Base-by-base conservation (phyloP, 179 eudicot species). In the Silene vulgaris region DNA sequence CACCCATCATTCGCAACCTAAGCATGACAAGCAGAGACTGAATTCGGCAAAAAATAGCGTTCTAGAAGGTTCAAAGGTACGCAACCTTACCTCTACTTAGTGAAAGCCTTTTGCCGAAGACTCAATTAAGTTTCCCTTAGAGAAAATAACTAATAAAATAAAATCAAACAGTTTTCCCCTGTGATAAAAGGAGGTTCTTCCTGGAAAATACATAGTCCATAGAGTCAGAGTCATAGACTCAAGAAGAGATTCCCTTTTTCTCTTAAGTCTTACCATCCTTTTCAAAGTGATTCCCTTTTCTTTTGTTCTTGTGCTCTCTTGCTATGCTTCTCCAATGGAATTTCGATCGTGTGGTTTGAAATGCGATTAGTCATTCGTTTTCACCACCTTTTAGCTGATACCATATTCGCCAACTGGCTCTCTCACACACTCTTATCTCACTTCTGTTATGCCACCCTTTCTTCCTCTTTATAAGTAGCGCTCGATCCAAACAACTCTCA, bases 341-440 rank as follows among this genome's bases (percentile, higher is more conserved):
- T 81, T 81, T 74, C 21, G 37, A 81, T 69, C 75, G 45, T 62
- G 80, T 81, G 83, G 75, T 61, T 77, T 29, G 40, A 68, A 52
- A 81, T 54, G 35, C 48, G 30, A 77, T 75, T 40, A 57, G 75
- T 65, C 83, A 68, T 40, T 80, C 77, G 40, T 61, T 76, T 65
- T 69, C 74, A 52, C 74, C 43, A 45, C 75, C 74, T 77, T 80
- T 73, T 73, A 12, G 72, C 75, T 52, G 75, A 80, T 73, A 80
- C 21, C 66, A 81, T 77, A 81, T 81, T 81, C 84, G 80, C 80
- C 78, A 80, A 80, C 80, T 76, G 80, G 77, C 74, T 59, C 63
- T 21, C 76, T 43, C 40, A 17, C 43, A 16, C 60, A 43, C 63
- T 71, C 64, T 76, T 9, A 52, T 65, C 73, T 54, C 71, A 50